Base-by-base conservation (phyloP, 768 basidiomycete species). In the Hygrophoropsis aurantiaca region DNA sequence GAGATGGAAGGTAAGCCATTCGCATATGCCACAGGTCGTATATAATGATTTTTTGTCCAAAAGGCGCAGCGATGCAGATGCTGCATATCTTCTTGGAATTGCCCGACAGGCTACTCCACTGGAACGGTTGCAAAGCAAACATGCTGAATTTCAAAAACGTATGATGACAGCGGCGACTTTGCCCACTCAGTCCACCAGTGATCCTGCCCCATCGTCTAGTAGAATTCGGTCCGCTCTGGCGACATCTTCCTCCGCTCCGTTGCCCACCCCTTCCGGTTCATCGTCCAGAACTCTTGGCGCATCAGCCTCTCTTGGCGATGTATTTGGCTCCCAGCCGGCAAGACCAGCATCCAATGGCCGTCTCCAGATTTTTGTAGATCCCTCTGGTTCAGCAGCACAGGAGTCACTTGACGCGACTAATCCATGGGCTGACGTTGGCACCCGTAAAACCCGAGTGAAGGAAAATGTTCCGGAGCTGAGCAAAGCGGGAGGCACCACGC, bases 41-140 rank as follows among this genome's bases (percentile, higher is more conserved):
- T 60, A 21, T 40, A 24, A 48, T 41, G 46, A 47, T 27, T 15
- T 23, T 11, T 13, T 25, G 2, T n/a, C 42, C 39, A 55, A 41
- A 58, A 95, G 94, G 50, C 85, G 85, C 46, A 80, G 79, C 49
- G 87, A 93, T 49, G 94, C 95, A n/a, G 94, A 98, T 58, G 83
- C 85, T 33, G 80, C 85, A 5, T 97, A 94, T 64, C 68, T 77
- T n/a, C 75, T 99, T 3, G 97, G 94, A 1, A 88, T 97, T 41
- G 86, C 88, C 24, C 75, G 97, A 38, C 81, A 81, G 47, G 94
- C 91, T 0, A 65, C 75, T 9, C 94, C 94, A 0, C 69, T 92
- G 15, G 91, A 92, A 32, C 85, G 84, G 40, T 75, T 99, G 3
- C 80, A 88, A 63, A 75, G 70, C 42, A 79, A 86, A 54, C 84